phyloP scores from a whole-genome alignment of 306 rosid species.

The Casuarina glauca region DNA sequence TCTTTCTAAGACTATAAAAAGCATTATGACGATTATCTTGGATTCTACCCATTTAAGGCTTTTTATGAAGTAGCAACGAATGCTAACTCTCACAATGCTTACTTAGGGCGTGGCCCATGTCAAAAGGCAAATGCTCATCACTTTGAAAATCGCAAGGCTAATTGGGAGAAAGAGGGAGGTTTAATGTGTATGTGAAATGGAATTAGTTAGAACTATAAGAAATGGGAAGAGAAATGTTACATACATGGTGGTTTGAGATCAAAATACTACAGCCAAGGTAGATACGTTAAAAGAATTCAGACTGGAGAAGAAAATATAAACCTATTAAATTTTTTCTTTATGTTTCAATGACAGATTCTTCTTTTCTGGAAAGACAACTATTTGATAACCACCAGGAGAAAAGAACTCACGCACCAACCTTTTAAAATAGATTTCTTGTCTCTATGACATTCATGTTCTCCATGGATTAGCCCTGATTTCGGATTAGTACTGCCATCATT shows the following conservation, averaged over 20 bases:
- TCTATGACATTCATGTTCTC: constrained; percentile 28
- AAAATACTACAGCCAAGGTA: background rate
- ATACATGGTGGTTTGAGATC: background rate
- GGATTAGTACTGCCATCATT: constrained; percentile 25
- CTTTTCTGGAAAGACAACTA: background rate
- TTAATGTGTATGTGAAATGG: background rate
- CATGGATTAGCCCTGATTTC: constrained; percentile 34
- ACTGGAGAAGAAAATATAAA: background rate
- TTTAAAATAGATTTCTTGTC: constrained; percentile 31
- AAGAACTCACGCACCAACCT: constrained; percentile 39
- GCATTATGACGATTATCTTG: background rate
- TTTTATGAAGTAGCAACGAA: background rate
- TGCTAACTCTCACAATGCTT: background rate
- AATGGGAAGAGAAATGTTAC: background rate
- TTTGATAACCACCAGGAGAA: constrained; percentile 4
- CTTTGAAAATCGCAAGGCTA: constrained; percentile 2
- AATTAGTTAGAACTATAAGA: background rate
- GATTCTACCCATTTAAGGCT: background rate
- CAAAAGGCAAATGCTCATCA: background rate
- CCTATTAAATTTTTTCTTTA: background rate
- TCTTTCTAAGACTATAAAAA: background rate
- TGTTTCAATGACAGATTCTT: background rate
- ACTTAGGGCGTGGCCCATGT: background rate
- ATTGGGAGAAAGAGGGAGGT: background rate
- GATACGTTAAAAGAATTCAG: background rate